Evolutionary conservation across 495 filamentous ascomycete genomes (phyloP).

Genomic region (Aspergillus carlsbadensis): DNA sequence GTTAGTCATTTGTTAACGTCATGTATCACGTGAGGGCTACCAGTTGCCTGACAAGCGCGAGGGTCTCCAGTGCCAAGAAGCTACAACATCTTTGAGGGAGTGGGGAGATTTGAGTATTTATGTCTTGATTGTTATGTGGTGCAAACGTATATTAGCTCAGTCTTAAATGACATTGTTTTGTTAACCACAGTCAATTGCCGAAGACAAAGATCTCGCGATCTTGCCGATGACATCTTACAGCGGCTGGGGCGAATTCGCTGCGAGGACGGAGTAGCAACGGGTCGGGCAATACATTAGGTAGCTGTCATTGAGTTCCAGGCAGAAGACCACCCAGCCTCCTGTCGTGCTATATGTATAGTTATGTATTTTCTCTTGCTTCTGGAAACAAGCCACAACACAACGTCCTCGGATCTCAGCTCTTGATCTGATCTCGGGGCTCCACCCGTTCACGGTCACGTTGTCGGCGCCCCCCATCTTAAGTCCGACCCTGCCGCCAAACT

Average conservation of each 20-base stretch:
- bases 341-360: too few species aligned
- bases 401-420: too few species aligned
- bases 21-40: too few species aligned
- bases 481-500: conserved; percentile 9
- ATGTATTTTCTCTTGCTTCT: too few species aligned
- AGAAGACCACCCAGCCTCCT: background rate
- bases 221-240: background rate
- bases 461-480: conserved; percentile 3
- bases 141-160: too few species aligned
- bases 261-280: background rate
- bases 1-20: too few species aligned
- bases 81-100: too few species aligned
- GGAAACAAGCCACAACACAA: too few species aligned
- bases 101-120: too few species aligned
- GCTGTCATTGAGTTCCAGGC: background rate
- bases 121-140: background rate
- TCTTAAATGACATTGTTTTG: too few species aligned
- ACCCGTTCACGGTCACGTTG: conserved; percentile 13
- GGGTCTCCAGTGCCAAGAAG: background rate
- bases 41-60: background rate
- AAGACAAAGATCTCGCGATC: background rate
- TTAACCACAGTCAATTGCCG: background rate
- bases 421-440: background rate
- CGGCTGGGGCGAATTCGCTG: background rate
- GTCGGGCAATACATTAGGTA: background rate